Evolutionary conservation across 78 protist genomes (phyloP), one percentile per base, ranked within the genome.

Genomic region (Dictyostelium citrinum): DNA sequence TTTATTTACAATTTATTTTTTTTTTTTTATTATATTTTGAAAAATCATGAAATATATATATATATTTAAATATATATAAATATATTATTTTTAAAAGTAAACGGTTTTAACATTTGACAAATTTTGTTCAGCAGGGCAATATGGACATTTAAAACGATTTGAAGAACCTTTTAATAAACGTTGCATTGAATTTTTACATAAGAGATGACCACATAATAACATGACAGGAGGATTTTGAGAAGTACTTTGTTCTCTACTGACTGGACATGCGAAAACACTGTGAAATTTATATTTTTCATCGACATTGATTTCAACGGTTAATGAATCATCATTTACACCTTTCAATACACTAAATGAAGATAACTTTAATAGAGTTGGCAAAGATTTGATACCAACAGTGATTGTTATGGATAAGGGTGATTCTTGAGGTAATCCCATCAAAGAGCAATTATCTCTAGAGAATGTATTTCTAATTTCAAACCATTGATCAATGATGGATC

Each of bases 211-310:
- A 71, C 98, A 97, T 29, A 61, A 81, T 1, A 97, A 77, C 27
- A 95, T 7, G 45, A 96, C 93, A 8, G 98, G 98, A 35, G 97
- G 97, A 85, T 97, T 97, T 37, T 72, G 86, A 10, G 49, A 70
- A 0, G 98, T 90, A 31, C 95, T 24, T 72, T 91, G 97, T 64
- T 96, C 98, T 9, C 97, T n/a, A 9, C 97, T 90, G 1, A 97
- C 98, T 60, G 98, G 98, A 90, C 98, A 97, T 20, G 97, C 93
- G 37, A 97, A 96, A 11, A 97, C 71, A 33, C 96, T 83, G 82
- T 97, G 98, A 71, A 43, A 95, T 27, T 92, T 82, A 51, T 90
- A 82, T 24, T 45, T 27, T 31, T 90, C 90, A 51, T 58, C 91
- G 2, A 84, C 91, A 33, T 80, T 64, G 24, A 91, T 46, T 17